Conservation (phyloP, 331 rosid species). For the Phaseolus coccineus region DNA sequence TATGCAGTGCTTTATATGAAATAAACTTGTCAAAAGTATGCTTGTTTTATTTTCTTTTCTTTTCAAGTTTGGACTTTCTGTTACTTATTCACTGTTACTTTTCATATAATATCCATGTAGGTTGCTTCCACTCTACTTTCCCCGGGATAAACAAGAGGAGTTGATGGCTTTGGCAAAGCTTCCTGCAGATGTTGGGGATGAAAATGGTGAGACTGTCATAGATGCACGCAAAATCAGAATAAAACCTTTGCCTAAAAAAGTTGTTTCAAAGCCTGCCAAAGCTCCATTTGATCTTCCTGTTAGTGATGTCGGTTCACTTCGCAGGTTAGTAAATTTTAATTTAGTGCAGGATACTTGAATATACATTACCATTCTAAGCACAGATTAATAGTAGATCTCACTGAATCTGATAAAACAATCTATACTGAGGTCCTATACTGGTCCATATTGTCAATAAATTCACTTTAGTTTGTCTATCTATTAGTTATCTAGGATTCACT, state of each 20-base stretch:
- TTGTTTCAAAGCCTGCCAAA: slow-evolving; percentile 57
- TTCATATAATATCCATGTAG: slow-evolving; percentile 52
- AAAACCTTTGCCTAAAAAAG: slow-evolving; percentile 84
- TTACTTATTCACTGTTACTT: slow-evolving; percentile 34
- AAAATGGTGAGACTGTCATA: slow-evolving; percentile 92
- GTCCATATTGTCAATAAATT: neutral
- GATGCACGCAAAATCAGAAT: slow-evolving; percentile 98
- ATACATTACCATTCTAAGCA: slow-evolving; percentile 7
- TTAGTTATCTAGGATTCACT: neutral
- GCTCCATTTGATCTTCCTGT: slow-evolving; percentile 74
- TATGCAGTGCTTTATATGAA: slow-evolving; percentile 32
- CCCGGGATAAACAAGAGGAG: slow-evolving; percentile 95
- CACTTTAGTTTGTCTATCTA: slow-evolving; percentile 1
- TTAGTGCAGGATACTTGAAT: slow-evolving; percentile 2
- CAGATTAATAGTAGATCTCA: slow-evolving; percentile 30
- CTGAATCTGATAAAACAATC: slow-evolving; percentile 28
- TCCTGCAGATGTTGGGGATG: slow-evolving; percentile 99
- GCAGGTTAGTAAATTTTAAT: slow-evolving; percentile 64
- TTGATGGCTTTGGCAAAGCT: slow-evolving; percentile 85
- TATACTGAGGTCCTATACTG: neutral
- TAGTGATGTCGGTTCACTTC: slow-evolving; percentile 73
- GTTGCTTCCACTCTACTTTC: slow-evolving; percentile 96
- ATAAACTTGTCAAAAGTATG: slow-evolving; percentile 21
- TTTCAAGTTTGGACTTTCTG: slow-evolving; percentile 29
- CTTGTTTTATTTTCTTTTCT: slow-evolving; percentile 27